phyloP scores from a whole-genome alignment of 1,284 basidiomycete species.

The Cutaneotrichosporon sp. region DNA sequence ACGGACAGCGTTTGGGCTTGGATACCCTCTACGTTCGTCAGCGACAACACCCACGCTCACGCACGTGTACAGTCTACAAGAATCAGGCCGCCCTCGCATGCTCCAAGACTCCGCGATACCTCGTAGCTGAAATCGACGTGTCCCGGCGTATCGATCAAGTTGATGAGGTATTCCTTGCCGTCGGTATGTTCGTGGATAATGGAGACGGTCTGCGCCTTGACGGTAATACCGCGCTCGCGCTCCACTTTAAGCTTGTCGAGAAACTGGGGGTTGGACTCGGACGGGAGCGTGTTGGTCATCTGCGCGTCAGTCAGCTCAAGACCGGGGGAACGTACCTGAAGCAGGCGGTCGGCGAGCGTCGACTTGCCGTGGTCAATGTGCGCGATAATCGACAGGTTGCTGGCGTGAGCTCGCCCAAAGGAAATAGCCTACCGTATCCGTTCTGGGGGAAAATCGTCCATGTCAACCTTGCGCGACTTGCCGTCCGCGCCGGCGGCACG shows the following conservation, averaged over 20 bases:
- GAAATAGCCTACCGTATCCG: slow-evolving; percentile 59
- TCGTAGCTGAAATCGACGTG: slow-evolving; percentile 98
- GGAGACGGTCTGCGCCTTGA: slow-evolving; percentile 89
- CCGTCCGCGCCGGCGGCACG: not conserved
- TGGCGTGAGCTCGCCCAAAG: slow-evolving; percentile 34
- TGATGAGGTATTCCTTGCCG: slow-evolving; percentile 68
- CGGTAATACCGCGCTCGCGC: slow-evolving; percentile 63
- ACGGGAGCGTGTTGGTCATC: slow-evolving; percentile 80
- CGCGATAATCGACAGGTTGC: slow-evolving; percentile 91
- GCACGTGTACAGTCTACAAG: slow-evolving; percentile 81
- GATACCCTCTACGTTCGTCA: slow-evolving; percentile 63
- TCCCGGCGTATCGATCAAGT: slow-evolving; percentile 95
- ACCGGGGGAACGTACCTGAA: slow-evolving; percentile 60
- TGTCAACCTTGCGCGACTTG: slow-evolving; percentile 48
- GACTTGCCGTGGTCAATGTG: slow-evolving; percentile 92
- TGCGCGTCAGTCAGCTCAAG: no score
- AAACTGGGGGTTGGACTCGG: slow-evolving; percentile 66
- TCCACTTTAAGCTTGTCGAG: slow-evolving; percentile 90
- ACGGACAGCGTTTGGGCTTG: slow-evolving; percentile 98
- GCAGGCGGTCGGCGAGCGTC: slow-evolving; percentile 76
- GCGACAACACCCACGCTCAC: slow-evolving; percentile 3
- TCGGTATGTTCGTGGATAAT: slow-evolving; percentile 66
- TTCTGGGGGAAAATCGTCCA: slow-evolving; percentile 68
- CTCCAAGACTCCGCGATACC: slow-evolving; percentile 84
- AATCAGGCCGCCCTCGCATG: slow-evolving; percentile 88